phyloP scores from a whole-genome alignment of 345 rosid genomes.

The Citrus glauca region DNA sequence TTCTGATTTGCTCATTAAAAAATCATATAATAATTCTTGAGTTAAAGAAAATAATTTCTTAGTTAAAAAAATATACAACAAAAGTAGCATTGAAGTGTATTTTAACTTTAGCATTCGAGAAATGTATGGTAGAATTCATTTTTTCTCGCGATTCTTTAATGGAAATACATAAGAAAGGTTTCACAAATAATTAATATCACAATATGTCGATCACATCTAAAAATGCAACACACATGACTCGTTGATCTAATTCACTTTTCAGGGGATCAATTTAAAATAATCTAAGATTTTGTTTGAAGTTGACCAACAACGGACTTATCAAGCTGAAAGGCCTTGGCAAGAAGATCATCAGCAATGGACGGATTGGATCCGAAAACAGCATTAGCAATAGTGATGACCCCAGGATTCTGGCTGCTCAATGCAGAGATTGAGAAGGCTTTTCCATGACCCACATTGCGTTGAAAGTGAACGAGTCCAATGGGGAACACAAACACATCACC shows the following conservation, averaged over 20 bases:
- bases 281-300: neutral
- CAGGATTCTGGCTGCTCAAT: constrained; percentile 25
- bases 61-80: too few relatives aligned
- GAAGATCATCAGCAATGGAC: constrained; percentile 10
- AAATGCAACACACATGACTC: neutral
- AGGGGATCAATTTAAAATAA: neutral
- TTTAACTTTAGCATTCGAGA: neutral
- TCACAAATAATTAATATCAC: neutral
- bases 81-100: too few relatives aligned
- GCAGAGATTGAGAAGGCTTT: constrained; percentile 9
- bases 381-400: constrained; percentile 17
- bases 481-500: constrained; percentile 29
- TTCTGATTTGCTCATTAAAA: too few relatives aligned
- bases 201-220: neutral
- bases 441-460: constrained; percentile 12
- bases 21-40: too few relatives aligned
- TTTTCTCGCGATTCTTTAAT: too few relatives aligned
- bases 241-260: too few relatives aligned
- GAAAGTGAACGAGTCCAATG: constrained; percentile 22
- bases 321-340: constrained; percentile 27
- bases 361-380: constrained; percentile 27
- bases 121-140: neutral
- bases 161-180: neutral
- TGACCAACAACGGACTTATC: constrained; percentile 14
- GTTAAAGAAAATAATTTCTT: too few relatives aligned